Evolutionary conservation across 2,329 filamentous ascomycete genomes (phyloP).

Genomic region (Fusarium denticulatum): DNA sequence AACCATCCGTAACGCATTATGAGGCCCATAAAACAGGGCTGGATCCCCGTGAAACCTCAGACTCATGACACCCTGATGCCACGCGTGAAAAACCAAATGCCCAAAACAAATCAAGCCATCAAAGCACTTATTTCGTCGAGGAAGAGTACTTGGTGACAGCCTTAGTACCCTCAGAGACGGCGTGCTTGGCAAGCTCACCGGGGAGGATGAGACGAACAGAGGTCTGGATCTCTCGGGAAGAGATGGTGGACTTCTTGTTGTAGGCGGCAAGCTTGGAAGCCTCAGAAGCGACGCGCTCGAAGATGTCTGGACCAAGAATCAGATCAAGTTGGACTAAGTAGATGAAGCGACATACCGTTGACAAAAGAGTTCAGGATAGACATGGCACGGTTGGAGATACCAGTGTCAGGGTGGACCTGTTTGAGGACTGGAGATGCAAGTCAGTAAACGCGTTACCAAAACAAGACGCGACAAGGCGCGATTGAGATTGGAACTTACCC

Average conservation of each 20-base stretch:
- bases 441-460: conserved; percentile 32
- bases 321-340: background rate
- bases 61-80: conserved; percentile 69
- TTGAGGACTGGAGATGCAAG: conserved; percentile 79
- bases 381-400: conserved; percentile 99
- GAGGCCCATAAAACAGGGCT: conserved; percentile 58
- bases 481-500: conserved; percentile 66
- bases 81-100: conserved; percentile 62
- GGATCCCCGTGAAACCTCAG: conserved; percentile 58
- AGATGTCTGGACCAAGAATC: conserved; percentile 76
- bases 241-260: conserved; percentile 99
- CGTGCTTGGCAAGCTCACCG: conserved; percentile 99
- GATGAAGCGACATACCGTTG: conserved; percentile 75
- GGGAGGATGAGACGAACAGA: conserved; percentile 98
- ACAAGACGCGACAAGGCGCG: conserved; percentile 16
- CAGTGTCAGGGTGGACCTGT: conserved; percentile 99
- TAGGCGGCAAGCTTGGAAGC: conserved; percentile 99
- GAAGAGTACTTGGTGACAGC: conserved; percentile 99
- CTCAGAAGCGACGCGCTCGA: conserved; percentile 98
- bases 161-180: conserved; percentile 99
- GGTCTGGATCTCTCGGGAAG: conserved; percentile 98
- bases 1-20: conserved; percentile 81
- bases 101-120: conserved; percentile 68
- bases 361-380: conserved; percentile 99
- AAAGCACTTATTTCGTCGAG: conserved; percentile 88